Conservation (phyloP, 164 flowering plant species). For the Warburgia ugandensis region DNA sequence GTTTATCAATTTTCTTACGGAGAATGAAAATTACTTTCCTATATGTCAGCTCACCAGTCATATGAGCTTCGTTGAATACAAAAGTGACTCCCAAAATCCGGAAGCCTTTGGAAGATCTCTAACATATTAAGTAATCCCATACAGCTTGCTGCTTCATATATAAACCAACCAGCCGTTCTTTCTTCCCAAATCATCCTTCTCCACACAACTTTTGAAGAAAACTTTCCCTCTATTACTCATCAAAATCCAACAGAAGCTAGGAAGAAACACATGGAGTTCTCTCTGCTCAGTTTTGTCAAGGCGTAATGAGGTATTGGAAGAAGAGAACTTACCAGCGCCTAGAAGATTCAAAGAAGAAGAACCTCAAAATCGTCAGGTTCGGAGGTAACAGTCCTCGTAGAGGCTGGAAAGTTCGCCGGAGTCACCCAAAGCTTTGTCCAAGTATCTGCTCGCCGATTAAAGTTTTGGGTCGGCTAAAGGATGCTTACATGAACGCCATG, state of each 20-base stretch:
- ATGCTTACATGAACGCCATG: slow-evolving; percentile 8
- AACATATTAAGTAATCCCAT: no score
- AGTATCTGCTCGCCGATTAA: slow-evolving; percentile 3
- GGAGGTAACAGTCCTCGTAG: slow-evolving; percentile 1
- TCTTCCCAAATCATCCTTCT: no score
- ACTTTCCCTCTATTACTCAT: no score
- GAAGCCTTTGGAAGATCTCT: no score
- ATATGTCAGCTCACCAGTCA: no score
- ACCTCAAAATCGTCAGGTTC: slow-evolving; percentile 1
- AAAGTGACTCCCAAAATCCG: no score
- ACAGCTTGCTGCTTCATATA: no score
- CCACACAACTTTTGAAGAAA: no score
- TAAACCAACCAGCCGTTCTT: no score
- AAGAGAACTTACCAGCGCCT: slow-evolving; percentile 4
- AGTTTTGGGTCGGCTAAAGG: slow-evolving; percentile 2
- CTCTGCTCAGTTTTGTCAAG: background rate
- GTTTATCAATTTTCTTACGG: no score
- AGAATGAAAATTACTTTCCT: no score
- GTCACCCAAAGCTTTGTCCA: background rate
- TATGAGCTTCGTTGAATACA: background rate
- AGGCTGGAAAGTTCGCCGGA: background rate
- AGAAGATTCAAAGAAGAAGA: slow-evolving; percentile 2
- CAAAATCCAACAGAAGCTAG: background rate
- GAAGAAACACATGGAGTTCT: background rate
- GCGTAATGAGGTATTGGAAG: slow-evolving; percentile 10